Conservation (phyloP, 371 early-diverging fungal genomes). For the Mucor irregularis region DNA sequence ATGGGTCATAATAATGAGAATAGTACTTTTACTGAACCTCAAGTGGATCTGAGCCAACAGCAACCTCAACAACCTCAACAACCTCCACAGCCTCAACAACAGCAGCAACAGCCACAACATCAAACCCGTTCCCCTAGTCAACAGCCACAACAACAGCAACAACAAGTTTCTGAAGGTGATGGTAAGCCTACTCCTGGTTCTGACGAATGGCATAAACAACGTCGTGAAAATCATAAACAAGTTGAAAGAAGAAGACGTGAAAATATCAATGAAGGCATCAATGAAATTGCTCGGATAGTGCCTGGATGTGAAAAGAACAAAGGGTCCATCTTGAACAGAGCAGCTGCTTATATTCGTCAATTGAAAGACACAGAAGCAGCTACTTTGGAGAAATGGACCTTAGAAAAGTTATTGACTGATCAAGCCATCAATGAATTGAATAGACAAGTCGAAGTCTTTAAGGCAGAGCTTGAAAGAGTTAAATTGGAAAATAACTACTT, state of each 20-base stretch:
- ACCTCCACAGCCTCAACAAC: not conserved
- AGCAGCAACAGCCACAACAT: constrained; percentile 1
- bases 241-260: constrained; percentile 94
- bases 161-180: constrained; percentile 1
- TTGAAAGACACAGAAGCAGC: constrained; percentile 69
- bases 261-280: constrained; percentile 90
- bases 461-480: constrained; percentile 19
- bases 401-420: constrained; percentile 68
- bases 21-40: not conserved
- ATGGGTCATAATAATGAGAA: not conserved
- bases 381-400: constrained; percentile 64
- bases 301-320: constrained; percentile 92
- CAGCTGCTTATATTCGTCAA: constrained; percentile 80
- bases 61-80: constrained; percentile 4
- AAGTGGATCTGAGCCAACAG: not conserved
- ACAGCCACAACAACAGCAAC: not conserved
- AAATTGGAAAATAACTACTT: constrained; percentile 17
- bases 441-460: constrained; percentile 22
- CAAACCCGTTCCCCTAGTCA: too few relatives aligned
- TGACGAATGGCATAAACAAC: constrained; percentile 79
- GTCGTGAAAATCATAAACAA: constrained; percentile 90
- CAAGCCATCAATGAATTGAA: constrained; percentile 58
- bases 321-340: constrained; percentile 80
- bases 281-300: constrained; percentile 78
- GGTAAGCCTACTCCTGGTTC: constrained; percentile 65